Percentiles rank a stretch among this genome's conserved stretches.
These are phyloP conservation scores for Chamaecyparis obtusa DNA, from an alignment of 75 land plant species.

Conservation along the genomic window DNA sequence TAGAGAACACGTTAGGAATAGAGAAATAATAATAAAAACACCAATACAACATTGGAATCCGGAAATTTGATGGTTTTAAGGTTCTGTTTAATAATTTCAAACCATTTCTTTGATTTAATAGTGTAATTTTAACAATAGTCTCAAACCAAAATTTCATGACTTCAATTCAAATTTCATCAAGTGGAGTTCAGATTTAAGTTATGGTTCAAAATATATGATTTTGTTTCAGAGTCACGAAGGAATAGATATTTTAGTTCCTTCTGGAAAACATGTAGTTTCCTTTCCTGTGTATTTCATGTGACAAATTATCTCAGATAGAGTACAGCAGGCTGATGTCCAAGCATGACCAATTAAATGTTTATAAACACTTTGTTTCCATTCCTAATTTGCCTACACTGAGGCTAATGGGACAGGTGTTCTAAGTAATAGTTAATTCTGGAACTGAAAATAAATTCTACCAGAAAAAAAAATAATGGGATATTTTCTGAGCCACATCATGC, in stretches of 20 bases:
- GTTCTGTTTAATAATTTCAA: background rate
- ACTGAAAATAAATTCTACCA: background rate
- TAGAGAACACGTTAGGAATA: background rate
- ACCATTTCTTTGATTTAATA: background rate
- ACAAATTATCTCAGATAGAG: conserved; percentile 1
- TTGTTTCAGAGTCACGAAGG: background rate
- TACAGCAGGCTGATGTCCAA: background rate
- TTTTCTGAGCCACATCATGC: background rate
- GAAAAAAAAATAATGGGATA: background rate
- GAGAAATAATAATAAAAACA: too few species aligned
- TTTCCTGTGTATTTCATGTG: background rate
- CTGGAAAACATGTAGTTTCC: background rate
- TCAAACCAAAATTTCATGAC: background rate
- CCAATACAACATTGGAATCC: background rate
- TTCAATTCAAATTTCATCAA: background rate
- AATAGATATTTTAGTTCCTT: background rate
- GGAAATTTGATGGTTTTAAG: background rate
- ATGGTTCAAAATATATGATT: background rate
- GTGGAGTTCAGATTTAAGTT: conserved; percentile 1
- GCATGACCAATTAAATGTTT: background rate
- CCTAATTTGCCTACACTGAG: background rate
- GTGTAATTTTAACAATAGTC: background rate
- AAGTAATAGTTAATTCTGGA: background rate
- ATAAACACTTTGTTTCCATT: background rate
- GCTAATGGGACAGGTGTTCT: background rate